phyloP scores from a whole-genome alignment of 2,329 filamentous ascomycete species.

The Cladosporium halotolerans region DNA sequence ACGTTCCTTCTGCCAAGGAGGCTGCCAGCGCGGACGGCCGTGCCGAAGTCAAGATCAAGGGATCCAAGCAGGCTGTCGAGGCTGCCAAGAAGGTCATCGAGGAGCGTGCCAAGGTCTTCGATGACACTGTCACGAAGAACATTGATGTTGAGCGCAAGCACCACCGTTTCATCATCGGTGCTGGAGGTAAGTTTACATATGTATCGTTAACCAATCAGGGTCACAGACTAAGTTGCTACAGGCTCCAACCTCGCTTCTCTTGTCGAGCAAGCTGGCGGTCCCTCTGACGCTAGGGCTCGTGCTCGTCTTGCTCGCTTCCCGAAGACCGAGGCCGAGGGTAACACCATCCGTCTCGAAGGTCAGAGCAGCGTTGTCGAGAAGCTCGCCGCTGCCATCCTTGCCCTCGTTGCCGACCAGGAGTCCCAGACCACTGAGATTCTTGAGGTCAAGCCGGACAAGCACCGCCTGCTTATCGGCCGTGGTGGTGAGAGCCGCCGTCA shows the following conservation, averaged over 20 bases:
- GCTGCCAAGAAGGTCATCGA: conserved; percentile 86
- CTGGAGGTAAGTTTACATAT: conserved; percentile 61
- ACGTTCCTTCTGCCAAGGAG: conserved; percentile 78
- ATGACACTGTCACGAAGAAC: conserved; percentile 78
- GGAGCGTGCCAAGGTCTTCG: conserved; percentile 79
- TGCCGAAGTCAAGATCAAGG: conserved; percentile 86
- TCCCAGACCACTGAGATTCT: conserved; percentile 72
- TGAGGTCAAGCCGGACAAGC: conserved; percentile 84
- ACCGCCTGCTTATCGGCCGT: conserved; percentile 83
- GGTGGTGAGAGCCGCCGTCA: conserved; percentile 81
- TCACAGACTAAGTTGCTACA: conserved; percentile 42
- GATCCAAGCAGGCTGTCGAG: conserved; percentile 83
- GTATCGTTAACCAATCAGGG: background rate
- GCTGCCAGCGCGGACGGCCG: conserved; percentile 57
- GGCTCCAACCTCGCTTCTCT: conserved; percentile 81
- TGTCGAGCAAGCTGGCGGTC: conserved; percentile 80
- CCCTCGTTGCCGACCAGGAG: conserved; percentile 75
- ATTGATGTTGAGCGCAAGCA: conserved; percentile 92
- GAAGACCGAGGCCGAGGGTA: conserved; percentile 71
- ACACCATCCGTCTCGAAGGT: conserved; percentile 82
- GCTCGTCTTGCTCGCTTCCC: conserved; percentile 93
- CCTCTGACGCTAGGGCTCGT: conserved; percentile 74
- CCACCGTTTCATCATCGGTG: conserved; percentile 83
- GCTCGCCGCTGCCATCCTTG: conserved; percentile 74
- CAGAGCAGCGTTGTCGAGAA: conserved; percentile 78